Conservation (phyloP, 2,329 filamentous ascomycete genomes). For the Arthrinium phaeospermum region DNA sequence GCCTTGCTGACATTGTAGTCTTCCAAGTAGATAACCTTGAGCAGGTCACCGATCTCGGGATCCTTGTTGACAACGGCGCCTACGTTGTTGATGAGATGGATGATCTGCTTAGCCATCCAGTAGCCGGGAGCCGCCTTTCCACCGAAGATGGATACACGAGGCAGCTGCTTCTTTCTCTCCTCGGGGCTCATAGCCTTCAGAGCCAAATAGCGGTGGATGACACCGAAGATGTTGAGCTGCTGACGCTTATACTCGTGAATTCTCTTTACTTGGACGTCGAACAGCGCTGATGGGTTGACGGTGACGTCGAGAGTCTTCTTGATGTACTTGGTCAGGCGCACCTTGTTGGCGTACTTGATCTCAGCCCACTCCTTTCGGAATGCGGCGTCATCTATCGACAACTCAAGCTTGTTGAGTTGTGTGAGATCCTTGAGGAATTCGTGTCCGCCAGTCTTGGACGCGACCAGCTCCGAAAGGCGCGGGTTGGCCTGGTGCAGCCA, state of each 20-base stretch:
- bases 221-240: constrained; percentile 98
- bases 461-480: constrained; percentile 87
- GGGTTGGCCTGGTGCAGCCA: constrained; percentile 99
- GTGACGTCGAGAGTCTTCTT: constrained; percentile 78
- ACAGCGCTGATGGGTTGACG: constrained; percentile 87
- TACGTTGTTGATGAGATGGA: constrained; percentile 94
- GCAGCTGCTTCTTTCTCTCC: constrained; percentile 83
- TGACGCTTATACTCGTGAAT: constrained; percentile 99
- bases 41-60: constrained; percentile 85
- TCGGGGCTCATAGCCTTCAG: constrained; percentile 86
- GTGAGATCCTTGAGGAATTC: constrained; percentile 92
- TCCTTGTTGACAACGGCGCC: constrained; percentile 92
- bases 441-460: constrained; percentile 82
- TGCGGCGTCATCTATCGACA: constrained; percentile 80
- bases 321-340: constrained; percentile 89
- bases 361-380: constrained; percentile 96
- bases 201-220: constrained; percentile 90
- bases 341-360: constrained; percentile 97
- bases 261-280: constrained; percentile 97
- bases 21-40: constrained; percentile 97
- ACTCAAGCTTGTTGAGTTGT: constrained; percentile 82
- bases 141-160: constrained; percentile 94
- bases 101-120: constrained; percentile 99
- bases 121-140: constrained; percentile 98
- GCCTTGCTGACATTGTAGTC: constrained; percentile 99